Evolutionary conservation across 208 protist genomes (phyloP), one percentile per base, ranked within the genome.

Genomic region (Trypanosoma vivax): DNA sequence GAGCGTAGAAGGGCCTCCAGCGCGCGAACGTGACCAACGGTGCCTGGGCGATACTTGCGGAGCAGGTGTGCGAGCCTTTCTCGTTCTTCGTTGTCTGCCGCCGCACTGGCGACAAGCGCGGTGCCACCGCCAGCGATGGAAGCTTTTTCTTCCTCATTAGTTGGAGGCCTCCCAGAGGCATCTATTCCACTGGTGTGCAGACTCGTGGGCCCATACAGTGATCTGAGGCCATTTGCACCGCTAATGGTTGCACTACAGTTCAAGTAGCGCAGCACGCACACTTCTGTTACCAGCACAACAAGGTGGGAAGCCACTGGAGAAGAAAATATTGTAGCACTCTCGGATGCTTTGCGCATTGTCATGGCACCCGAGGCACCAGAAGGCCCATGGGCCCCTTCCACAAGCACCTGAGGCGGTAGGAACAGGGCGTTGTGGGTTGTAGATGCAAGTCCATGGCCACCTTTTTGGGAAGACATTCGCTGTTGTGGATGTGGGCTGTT

Each of bases 221-320:
- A 16, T 5, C 53, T 24, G 18, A 67, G 14, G 1, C 40, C 13
- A n/a, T 48, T 21, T 16, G 19, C 10, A 1, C 60, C 52, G 33
- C 51, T 60, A 29, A 60, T 55, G 2, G 60, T 60, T n/a, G 51
- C 16, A 38, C 42, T 42, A 4, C 28, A 28, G 29, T 52, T 68
- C 2, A 92, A 50, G 57, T 92, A 92, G 38, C 74, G 67, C 33
- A 92, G 50, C 41, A 80, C 38, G 27, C 75, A 64, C 18, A 92
- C 75, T 58, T 92, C 80, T 4, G 71, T 83, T 21, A 92, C 62
- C 21, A 92, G 60, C 23, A 92, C 78, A 5, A 77, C 50, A 0
- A 92, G 48, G 29, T 92, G 77, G 14, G 54, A 64, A 0, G 74
- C 73, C 27, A 70, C 57, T 4, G 83, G 70, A 0, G 67, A 60